Evolutionary conservation across 768 basidiomycete species (phyloP), one percentile per base, ranked within the genome.

Genomic region (Kwoniella mangroviensis): DNA sequence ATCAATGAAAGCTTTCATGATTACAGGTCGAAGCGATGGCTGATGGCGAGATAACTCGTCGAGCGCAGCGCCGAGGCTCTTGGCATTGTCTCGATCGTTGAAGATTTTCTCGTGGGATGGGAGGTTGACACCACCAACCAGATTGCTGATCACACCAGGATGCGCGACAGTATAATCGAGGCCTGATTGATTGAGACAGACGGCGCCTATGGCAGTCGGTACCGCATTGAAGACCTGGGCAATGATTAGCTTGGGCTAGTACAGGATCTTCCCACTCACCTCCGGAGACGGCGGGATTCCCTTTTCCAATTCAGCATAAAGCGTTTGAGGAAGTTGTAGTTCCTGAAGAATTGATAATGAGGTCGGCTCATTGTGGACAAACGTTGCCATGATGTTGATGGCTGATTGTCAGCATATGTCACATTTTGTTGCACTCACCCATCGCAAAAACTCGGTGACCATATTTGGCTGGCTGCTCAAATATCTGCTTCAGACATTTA

Each of bases 311-410:
- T 91, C 88, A 67, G 88, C 87, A 84, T 94, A 98, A 77, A 99
- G 93, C 0, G 89, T 87, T 76, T 94, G 92, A 0, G 97, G 97
- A 3, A 99, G 83, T 5, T 90, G 89, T 28, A 89, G 88, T 83
- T 99, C 97, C 83, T 99, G 97, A 22, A 99, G 91, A 64, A 96
- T 90, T 2, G 89, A 85, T 67, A 99, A 85, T 17, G 93, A 97
- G 0, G 95, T 98, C 7, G 97, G 97, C 82, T 99, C 97, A 73
- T 98, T 99, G 85, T 99, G 96, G 10, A 98, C 90, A 83, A 98
- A 98, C 0, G 94, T 94, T 15, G 94, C 90, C 90, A 97, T 93
- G 78, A 94, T 91, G 81, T 95, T 94, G 85, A 95, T 92, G 4
- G 92, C 94, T 92, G 71, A 17, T 7, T 68, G 57, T 74, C 64